phyloP scores from a whole-genome alignment of 208 protist genomes.

The Angomonas deanei region DNA sequence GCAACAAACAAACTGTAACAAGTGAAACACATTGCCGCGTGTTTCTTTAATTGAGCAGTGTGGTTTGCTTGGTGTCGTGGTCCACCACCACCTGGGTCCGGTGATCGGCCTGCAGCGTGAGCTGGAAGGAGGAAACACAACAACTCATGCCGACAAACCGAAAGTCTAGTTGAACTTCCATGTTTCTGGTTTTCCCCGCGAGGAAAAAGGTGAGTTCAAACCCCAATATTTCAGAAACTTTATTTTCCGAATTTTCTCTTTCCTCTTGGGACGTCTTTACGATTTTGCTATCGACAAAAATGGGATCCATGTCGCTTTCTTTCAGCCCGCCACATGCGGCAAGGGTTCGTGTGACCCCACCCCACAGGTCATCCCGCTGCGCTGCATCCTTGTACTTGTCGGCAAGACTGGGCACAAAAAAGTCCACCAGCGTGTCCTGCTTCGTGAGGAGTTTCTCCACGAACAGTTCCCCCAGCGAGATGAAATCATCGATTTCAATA shows the following conservation, averaged over 20 bases:
- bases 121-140: conserved; percentile 49
- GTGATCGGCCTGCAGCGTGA: conserved; percentile 49
- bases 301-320: conserved; percentile 19
- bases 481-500: conserved; percentile 61
- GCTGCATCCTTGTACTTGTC: conserved; percentile 37
- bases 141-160: conserved; percentile 56
- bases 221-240: conserved; percentile 16
- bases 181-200: conserved; percentile 31
- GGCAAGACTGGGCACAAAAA: conserved; percentile 43
- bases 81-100: conserved; percentile 27
- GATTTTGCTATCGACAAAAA: conserved; percentile 18
- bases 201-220: conserved; percentile 67
- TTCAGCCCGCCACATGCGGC: conserved; percentile 25
- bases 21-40: too few relatives aligned
- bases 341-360: conserved; percentile 36
- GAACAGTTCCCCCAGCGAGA: conserved; percentile 60
- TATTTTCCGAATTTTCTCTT: background rate
- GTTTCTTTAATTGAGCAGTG: background rate
- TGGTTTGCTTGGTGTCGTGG: background rate
- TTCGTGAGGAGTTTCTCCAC: conserved; percentile 54
- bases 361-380: conserved; percentile 30
- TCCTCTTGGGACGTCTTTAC: conserved; percentile 9
- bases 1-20: background rate
- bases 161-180: conserved; percentile 62
- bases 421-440: conserved; percentile 4